phyloP scores from a whole-genome alignment of 116 monocot genomes.

The Phalaenopsis hybrid region DNA sequence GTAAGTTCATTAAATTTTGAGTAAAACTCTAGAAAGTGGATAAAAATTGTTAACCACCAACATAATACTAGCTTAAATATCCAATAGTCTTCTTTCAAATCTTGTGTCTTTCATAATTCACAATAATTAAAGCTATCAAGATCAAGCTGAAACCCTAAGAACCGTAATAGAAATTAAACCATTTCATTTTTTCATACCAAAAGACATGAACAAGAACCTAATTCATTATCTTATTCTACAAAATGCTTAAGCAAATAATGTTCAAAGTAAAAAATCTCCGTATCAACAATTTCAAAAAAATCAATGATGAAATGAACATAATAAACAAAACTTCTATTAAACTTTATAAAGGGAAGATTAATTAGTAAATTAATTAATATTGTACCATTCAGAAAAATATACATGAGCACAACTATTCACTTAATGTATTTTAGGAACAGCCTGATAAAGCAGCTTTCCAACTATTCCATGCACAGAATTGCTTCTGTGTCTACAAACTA shows the following conservation, averaged over 20 bases:
- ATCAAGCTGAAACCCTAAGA: background rate
- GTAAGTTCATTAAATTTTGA: background rate
- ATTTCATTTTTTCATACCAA: background rate
- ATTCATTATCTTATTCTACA: background rate
- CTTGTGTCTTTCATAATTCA: background rate
- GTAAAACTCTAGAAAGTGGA: background rate
- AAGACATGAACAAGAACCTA: background rate
- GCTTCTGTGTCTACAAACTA: background rate
- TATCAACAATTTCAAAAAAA: conserved; percentile 1
- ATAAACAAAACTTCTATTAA: background rate
- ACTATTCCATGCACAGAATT: background rate
- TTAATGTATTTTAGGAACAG: background rate
- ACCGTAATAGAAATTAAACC: background rate
- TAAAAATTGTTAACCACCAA: background rate
- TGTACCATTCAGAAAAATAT: background rate
- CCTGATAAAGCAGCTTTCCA: background rate
- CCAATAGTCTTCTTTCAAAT: background rate
- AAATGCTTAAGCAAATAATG: background rate
- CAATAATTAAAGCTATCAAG: background rate
- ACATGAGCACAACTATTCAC: background rate
- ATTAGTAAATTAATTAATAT: background rate
- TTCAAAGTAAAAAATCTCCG: background rate
- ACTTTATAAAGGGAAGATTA: background rate
- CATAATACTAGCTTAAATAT: background rate
- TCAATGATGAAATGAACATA: background rate